Conservation (phyloP, 2,329 filamentous ascomycete genomes). For the Colletotrichum spinosum region DNA sequence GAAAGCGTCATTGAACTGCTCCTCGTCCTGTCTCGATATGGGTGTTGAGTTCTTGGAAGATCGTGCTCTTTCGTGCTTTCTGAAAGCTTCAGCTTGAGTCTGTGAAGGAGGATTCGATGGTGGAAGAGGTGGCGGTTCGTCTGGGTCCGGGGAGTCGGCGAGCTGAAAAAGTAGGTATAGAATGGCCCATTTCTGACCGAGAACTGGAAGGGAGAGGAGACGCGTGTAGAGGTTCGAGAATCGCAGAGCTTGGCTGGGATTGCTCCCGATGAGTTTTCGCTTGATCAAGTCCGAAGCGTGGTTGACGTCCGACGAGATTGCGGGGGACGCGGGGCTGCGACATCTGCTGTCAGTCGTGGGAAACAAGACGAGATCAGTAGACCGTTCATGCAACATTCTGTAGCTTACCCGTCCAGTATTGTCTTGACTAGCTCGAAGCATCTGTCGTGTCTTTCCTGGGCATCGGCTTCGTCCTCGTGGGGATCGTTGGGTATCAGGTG, state of each 20-base stretch:
- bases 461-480: conserved; percentile 74
- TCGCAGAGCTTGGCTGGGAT: conserved; percentile 80
- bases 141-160: conserved; percentile 73
- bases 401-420: conserved; percentile 62
- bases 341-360: conserved; percentile 9
- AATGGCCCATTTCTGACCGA: conserved; percentile 97
- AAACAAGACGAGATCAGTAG: background rate
- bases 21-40: conserved; percentile 57
- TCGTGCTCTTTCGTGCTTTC: conserved; percentile 51
- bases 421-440: conserved; percentile 64
- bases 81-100: conserved; percentile 46
- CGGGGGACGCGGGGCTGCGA: conserved; percentile 61
- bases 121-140: conserved; percentile 61
- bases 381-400: too few relatives aligned
- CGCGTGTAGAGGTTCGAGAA: conserved; percentile 94
- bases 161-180: conserved; percentile 90
- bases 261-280: conserved; percentile 83
- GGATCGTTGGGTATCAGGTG: conserved; percentile 76
- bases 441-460: conserved; percentile 76
- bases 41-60: conserved; percentile 50
- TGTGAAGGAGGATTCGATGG: conserved; percentile 51
- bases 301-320: conserved; percentile 79
- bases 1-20: conserved; percentile 64
- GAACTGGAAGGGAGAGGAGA: conserved; percentile 88
- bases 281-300: conserved; percentile 95